Evolutionary conservation across 2,329 filamentous ascomycete species (phyloP).

Genomic region (Colletotrichum navitas): DNA sequence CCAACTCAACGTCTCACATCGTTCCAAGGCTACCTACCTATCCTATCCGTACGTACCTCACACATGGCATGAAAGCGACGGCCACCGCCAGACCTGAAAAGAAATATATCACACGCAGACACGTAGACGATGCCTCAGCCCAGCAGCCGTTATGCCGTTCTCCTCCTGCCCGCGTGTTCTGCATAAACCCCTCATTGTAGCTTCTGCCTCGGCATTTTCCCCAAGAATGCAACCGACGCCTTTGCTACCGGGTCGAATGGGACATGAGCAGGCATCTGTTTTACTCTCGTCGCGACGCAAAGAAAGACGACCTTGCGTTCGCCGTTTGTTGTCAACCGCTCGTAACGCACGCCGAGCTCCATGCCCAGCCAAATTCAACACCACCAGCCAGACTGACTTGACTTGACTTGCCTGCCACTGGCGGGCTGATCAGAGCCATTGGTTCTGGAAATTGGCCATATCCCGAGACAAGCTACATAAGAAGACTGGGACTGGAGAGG

Average conservation of each 20-base stretch:
- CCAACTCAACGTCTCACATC: slow-evolving; percentile 35
- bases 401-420: too few species aligned
- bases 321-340: background rate
- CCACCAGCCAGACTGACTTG: too few species aligned
- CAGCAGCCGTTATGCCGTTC: background rate
- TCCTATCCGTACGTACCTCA: background rate
- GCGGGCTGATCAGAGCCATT: too few species aligned
- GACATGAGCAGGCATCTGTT: background rate
- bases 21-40: slow-evolving; percentile 10
- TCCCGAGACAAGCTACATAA: background rate
- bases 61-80: slow-evolving; percentile 19
- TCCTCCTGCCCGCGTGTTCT: background rate
- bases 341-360: background rate
- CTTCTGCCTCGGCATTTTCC: background rate
- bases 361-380: background rate
- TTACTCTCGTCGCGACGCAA: background rate
- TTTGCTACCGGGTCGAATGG: background rate
- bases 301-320: background rate
- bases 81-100: background rate
- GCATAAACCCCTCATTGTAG: slow-evolving; percentile 9
- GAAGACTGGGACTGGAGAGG: background rate
- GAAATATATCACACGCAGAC: slow-evolving; percentile 13
- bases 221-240: slow-evolving; percentile 10
- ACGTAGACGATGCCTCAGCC: background rate
- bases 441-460: background rate